A percentile compares a stretch with the other conserved stretches of the same genome.
These are phyloP conservation scores for Piper betle DNA, from an alignment of 164 flowering plant genomes.

Conservation along the genomic window DNA sequence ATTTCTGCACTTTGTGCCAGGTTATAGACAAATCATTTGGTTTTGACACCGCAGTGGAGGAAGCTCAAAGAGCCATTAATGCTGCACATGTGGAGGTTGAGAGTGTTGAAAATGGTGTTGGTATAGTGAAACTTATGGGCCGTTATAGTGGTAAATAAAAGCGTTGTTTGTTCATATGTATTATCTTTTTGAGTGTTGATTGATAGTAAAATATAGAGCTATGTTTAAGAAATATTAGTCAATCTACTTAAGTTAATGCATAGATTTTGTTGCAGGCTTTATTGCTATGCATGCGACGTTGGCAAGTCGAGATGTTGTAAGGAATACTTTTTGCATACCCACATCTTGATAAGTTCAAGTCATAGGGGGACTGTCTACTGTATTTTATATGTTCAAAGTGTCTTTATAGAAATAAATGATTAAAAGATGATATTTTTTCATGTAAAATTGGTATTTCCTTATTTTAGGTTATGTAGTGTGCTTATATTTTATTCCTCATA, in stretches of 20 bases:
- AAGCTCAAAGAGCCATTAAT: slow-evolving; percentile 96
- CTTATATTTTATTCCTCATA: too few species aligned
- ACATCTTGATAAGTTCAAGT: not conserved
- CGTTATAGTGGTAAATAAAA: slow-evolving; percentile 58
- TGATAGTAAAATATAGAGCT: not conserved
- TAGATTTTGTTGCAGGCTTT: slow-evolving; percentile 54
- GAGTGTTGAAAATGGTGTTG: slow-evolving; percentile 84
- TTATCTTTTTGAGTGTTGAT: not conserved
- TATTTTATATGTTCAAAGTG: too few species aligned
- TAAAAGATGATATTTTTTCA: too few species aligned
- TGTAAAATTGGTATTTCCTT: too few species aligned
- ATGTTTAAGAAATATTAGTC: too few species aligned
- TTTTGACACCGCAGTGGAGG: slow-evolving; percentile 96
- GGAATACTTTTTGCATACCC: not conserved
- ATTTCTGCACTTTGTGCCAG: slow-evolving; percentile 20
- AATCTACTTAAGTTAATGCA: not conserved
- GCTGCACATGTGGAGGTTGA: slow-evolving; percentile 96
- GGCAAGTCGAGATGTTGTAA: slow-evolving; percentile 84
- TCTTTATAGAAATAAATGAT: too few species aligned
- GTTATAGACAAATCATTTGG: slow-evolving; percentile 95
- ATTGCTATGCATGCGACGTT: slow-evolving; percentile 98
- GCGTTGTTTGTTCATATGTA: not conserved
- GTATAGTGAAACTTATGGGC: slow-evolving; percentile 94
- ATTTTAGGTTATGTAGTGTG: too few species aligned
- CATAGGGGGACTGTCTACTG: too few species aligned